These are phyloP conservation scores for Populus tremula DNA, from an alignment of 345 rosid genomes.

Conservation along the genomic window DNA sequence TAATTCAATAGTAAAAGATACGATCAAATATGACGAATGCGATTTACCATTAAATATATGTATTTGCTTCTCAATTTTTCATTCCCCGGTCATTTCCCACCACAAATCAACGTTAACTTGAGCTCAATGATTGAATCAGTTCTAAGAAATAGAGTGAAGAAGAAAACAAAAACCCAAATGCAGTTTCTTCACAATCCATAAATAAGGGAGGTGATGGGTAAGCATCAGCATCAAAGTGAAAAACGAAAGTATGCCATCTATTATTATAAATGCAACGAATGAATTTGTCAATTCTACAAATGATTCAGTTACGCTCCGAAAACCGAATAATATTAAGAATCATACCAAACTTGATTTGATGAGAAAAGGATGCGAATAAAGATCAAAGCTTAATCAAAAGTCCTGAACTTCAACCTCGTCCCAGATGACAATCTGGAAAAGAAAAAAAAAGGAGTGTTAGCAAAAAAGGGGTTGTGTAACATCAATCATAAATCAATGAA, in stretches of 20 bases:
- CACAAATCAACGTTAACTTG: background rate
- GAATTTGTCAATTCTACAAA: background rate
- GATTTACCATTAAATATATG: background rate
- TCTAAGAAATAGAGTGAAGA: background rate
- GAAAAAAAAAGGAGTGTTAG: background rate
- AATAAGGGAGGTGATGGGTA: background rate
- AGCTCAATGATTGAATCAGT: background rate
- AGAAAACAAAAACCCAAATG: background rate
- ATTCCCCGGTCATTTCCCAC: background rate
- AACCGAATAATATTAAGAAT: background rate
- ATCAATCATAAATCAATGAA: background rate
- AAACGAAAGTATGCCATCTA: background rate
- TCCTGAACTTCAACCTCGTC: background rate
- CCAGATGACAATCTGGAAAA: conserved; percentile 18
- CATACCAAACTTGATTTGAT: background rate
- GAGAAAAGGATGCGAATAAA: background rate
- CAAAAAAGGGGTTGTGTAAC: background rate
- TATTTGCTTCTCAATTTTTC: background rate
- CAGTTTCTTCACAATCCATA: background rate
- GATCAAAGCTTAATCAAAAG: background rate
- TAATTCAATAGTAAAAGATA: background rate
- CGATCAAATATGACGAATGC: background rate
- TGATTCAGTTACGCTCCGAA: background rate
- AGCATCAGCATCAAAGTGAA: background rate
- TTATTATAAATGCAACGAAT: background rate